phyloP scores from a whole-genome alignment of 2,329 filamentous ascomycete genomes.

The Fusarium robinianum region DNA sequence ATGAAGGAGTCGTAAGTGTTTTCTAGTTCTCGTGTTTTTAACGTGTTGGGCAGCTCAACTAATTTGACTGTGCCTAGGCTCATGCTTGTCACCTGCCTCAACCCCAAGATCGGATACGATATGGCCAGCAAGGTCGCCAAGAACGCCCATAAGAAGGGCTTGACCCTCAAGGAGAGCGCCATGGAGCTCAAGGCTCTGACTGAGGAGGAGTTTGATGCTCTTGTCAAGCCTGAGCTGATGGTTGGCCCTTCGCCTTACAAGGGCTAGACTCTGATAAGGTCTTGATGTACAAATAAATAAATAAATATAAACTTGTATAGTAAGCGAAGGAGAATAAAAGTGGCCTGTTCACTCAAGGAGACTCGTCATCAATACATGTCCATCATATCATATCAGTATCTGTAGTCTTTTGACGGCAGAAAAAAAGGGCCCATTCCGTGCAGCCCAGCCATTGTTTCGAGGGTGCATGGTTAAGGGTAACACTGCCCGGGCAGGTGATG shows the following conservation, averaged over 20 bases:
- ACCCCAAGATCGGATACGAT: constrained; percentile 96
- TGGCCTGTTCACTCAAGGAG: too few relatives aligned
- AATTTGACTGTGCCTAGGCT: constrained; percentile 63
- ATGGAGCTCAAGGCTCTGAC: constrained; percentile 90
- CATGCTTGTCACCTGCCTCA: constrained; percentile 97
- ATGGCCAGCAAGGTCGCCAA: constrained; percentile 97
- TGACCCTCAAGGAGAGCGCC: constrained; percentile 90
- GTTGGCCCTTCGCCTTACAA: constrained; percentile 74
- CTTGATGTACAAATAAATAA: too few relatives aligned
- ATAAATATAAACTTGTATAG: too few relatives aligned
- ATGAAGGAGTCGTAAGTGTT: constrained; percentile 86
- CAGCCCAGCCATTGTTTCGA: too few relatives aligned
- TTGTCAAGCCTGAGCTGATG: constrained; percentile 95
- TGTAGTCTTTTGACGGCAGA: too few relatives aligned
- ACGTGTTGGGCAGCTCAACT: constrained; percentile 18
- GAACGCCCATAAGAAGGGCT: constrained; percentile 98
- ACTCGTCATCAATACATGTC: too few relatives aligned
- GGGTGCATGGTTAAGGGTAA: too few relatives aligned
- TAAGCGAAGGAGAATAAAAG: too few relatives aligned
- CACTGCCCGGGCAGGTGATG: too few relatives aligned
- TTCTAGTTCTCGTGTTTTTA: neutral
- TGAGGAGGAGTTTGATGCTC: constrained; percentile 83
- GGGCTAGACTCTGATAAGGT: too few relatives aligned
- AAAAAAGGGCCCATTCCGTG: too few relatives aligned
- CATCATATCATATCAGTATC: too few relatives aligned